phyloP scores from a whole-genome alignment of 306 rosid genomes.

The Malus orientalis region DNA sequence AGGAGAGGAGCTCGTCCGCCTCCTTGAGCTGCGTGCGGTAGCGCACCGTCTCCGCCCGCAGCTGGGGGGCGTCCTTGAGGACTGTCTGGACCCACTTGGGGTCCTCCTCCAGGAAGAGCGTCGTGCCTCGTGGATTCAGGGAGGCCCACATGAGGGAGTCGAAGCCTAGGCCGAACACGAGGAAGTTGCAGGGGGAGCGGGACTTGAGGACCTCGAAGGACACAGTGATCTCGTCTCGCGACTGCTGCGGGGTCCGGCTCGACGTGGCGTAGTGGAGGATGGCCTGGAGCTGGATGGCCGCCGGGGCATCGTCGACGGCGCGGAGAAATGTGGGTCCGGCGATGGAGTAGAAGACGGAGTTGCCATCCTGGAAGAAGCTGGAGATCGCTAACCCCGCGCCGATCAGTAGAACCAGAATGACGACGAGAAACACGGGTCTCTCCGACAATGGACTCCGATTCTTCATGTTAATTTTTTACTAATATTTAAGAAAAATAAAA shows the following conservation, averaged over 20 bases:
- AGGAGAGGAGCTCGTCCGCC: slow-evolving; percentile 38
- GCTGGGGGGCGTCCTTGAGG: slow-evolving; percentile 50
- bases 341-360: slow-evolving; percentile 28
- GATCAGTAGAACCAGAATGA: slow-evolving; percentile 35
- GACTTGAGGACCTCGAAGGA: slow-evolving; percentile 56
- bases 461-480: slow-evolving; percentile 18
- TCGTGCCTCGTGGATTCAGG: slow-evolving; percentile 65
- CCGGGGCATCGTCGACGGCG: neutral
- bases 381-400: slow-evolving; percentile 39
- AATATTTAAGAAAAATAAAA: neutral
- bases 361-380: slow-evolving; percentile 21
- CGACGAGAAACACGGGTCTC: slow-evolving; percentile 32
- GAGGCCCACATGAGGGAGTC: slow-evolving; percentile 97
- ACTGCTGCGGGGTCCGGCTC: slow-evolving; percentile 56
- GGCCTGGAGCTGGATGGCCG: slow-evolving; percentile 47
- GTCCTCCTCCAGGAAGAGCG: slow-evolving; percentile 83
- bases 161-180: slow-evolving; percentile 80
- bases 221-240: slow-evolving; percentile 52
- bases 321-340: slow-evolving; percentile 1
- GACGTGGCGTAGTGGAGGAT: slow-evolving; percentile 92
- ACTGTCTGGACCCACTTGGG: slow-evolving; percentile 80
- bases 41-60: slow-evolving; percentile 49
- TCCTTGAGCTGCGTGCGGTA: slow-evolving; percentile 68
- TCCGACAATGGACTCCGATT: slow-evolving; percentile 16
- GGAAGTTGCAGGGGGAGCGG: slow-evolving; percentile 53